A percentile compares a stretch with the other conserved stretches of the same genome.
Evolutionary conservation across 1,284 basidiomycete species (phyloP).

Genomic region (Cryptococcus sp.): DNA sequence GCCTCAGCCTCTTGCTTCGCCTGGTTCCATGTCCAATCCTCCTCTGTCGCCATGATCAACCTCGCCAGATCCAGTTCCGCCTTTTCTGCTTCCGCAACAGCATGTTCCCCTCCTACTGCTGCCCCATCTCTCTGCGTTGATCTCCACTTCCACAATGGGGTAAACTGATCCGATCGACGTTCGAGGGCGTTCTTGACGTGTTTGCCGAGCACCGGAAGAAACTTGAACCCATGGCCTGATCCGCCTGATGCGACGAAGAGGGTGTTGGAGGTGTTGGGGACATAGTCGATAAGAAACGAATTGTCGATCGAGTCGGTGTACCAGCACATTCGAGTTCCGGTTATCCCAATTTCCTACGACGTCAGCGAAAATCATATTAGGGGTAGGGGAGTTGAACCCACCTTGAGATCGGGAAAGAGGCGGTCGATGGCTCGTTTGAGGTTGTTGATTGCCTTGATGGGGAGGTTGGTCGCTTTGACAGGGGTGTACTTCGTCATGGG

Average conservation of each 20-base stretch:
- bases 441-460: constrained; percentile 21
- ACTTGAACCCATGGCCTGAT: constrained; percentile 31
- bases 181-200: constrained; percentile 25
- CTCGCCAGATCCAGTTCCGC: not conserved
- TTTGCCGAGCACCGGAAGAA: constrained; percentile 28
- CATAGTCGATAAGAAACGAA: constrained; percentile 27
- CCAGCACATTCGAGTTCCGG: constrained; percentile 32
- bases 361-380: not conserved
- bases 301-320: constrained; percentile 30
- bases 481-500: constrained; percentile 24
- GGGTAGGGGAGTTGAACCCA: not conserved
- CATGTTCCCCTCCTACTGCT: no score
- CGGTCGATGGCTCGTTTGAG: constrained; percentile 19
- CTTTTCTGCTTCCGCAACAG: not conserved
- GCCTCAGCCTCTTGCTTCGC: not conserved
- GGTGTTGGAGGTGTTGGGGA: constrained; percentile 19
- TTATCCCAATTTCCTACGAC: constrained; percentile 26
- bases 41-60: not conserved
- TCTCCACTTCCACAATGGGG: constrained; percentile 17
- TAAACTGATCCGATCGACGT: constrained; percentile 21
- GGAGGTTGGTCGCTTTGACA: constrained; percentile 18
- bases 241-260: constrained; percentile 27
- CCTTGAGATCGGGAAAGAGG: constrained; percentile 23
- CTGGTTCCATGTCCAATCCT: not conserved
- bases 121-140: not conserved